phyloP scores from a whole-genome alignment of 2,329 filamentous ascomycete species.

The Ascochyta viciae-villosae region DNA sequence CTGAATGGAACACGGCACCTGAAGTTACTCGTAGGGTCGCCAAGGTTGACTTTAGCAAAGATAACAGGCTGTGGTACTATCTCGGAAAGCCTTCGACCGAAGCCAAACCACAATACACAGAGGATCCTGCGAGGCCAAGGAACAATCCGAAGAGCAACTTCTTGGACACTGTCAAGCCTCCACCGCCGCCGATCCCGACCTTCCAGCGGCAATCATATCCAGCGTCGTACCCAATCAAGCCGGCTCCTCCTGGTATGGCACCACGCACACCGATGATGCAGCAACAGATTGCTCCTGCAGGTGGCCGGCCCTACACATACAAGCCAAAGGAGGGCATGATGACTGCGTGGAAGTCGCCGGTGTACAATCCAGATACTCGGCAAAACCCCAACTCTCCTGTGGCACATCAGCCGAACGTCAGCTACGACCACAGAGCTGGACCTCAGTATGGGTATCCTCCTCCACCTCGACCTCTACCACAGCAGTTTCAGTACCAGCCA shows the following conservation, averaged over 20 bases:
- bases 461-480: conserved; percentile 25
- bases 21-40: conserved; percentile 60
- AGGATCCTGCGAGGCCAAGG: conserved; percentile 68
- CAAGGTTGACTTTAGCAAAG: conserved; percentile 74
- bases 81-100: conserved; percentile 87
- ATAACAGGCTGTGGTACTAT: conserved; percentile 86
- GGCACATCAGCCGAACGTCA: conserved; percentile 48
- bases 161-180: conserved; percentile 67
- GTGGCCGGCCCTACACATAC: conserved; percentile 40
- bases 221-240: conserved; percentile 56
- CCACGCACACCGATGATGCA: conserved; percentile 43
- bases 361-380: conserved; percentile 42
- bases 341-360: conserved; percentile 37
- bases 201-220: conserved; percentile 41
- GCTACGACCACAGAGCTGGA: conserved; percentile 41
- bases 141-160: conserved; percentile 76
- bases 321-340: conserved; percentile 41
- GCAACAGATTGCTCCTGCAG: conserved; percentile 26
- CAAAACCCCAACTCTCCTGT: conserved; percentile 49
- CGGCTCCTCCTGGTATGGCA: conserved; percentile 44
- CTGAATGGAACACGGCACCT: conserved; percentile 72
- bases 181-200: conserved; percentile 40
- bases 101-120: conserved; percentile 88
- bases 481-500: conserved; percentile 34
- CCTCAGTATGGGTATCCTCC: conserved; percentile 35